Base-by-base conservation (phyloP, 345 rosid genomes). In the Anacardium occidentale region DNA sequence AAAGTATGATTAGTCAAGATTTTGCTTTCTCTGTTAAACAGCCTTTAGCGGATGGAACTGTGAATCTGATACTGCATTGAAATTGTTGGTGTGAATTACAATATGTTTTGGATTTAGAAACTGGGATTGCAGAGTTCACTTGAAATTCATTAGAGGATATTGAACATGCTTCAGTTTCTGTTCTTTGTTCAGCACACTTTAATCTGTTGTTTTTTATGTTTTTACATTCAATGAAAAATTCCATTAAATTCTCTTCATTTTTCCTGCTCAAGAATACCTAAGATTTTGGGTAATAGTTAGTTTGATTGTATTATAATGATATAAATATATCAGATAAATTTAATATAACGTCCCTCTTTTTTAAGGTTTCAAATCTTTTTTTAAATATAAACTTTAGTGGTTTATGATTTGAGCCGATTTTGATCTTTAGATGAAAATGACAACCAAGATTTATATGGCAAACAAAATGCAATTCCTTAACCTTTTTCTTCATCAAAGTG, bases 1-100 rank as follows among this genome's bases (percentile, higher is more conserved):
- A 78, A 93, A 87, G 86, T 93, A 95, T 74, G 98, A 93, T 84
- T 92, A 81, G 75, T 75, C 7, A n/a, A 65, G 14, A 72, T 34
- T 9, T 55, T 57, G 57, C n/a, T 24, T 34, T 24, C 0, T 22
- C 32, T 29, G 32, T 14, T 0, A 50, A 50, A 52, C 47, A 32
- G 21, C 21, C n/a, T 54, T 69, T 4, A 56, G 15, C 22, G 72
- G 42, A 37, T 37, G 42, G 2, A 37, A 11, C 14, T 62, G 50
- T 37, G 14, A 18, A 37, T 40, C 37, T 9, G 40, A 26, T 13
- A n/a, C 52, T 13, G 29, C 2, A 7, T 64, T 21, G 32, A 44
- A 37, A 37, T 29, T 26, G 32, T 42, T 61, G 52, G 34, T 29
- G 32, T 29, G 32, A 29, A 29, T 29, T 3, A 29, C 3, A 29